These are phyloP conservation scores for Amanita molliuscula DNA, from an alignment of 768 basidiomycete species.

Conservation along the genomic window DNA sequence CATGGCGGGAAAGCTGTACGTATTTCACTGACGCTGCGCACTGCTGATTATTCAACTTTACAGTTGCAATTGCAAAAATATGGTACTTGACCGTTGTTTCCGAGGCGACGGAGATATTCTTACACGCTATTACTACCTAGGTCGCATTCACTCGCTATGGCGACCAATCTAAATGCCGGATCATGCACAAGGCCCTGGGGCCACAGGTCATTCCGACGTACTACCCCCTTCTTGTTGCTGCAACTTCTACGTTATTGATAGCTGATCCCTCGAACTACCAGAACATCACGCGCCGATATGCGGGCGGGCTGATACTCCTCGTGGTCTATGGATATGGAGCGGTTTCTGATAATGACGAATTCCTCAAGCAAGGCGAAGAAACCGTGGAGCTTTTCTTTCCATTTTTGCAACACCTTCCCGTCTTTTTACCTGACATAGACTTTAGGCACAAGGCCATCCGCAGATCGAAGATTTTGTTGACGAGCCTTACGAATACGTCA, in stretches of 20 bases:
- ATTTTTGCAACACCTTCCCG: constrained; percentile 44
- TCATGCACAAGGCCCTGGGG: constrained; percentile 58
- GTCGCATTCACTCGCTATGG: constrained; percentile 63
- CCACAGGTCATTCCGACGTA: constrained; percentile 42
- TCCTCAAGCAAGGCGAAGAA: constrained; percentile 30
- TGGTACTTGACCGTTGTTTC: constrained; percentile 23
- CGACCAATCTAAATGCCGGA: constrained; percentile 47
- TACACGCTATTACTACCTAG: constrained; percentile 19
- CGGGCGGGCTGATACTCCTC: constrained; percentile 44
- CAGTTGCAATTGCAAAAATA: constrained; percentile 55
- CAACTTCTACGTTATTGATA: constrained; percentile 49
- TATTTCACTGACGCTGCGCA: constrained; percentile 11
- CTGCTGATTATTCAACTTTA: constrained; percentile 9
- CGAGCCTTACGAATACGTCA: constrained; percentile 49
- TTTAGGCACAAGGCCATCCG: constrained; percentile 50
- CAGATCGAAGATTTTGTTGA: constrained; percentile 61
- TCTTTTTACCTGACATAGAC: constrained; percentile 57
- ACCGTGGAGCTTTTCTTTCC: constrained; percentile 33
- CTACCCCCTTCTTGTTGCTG: constrained; percentile 43
- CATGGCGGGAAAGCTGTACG: constrained; percentile 65
- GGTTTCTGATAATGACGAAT: constrained; percentile 24
- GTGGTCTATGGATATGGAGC: constrained; percentile 56
- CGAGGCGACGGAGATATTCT: not conserved
- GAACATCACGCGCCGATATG: constrained; percentile 37
- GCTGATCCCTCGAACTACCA: constrained; percentile 27